Conservation (phyloP, 306 rosid genomes). For the Gastrolobium villosum region DNA sequence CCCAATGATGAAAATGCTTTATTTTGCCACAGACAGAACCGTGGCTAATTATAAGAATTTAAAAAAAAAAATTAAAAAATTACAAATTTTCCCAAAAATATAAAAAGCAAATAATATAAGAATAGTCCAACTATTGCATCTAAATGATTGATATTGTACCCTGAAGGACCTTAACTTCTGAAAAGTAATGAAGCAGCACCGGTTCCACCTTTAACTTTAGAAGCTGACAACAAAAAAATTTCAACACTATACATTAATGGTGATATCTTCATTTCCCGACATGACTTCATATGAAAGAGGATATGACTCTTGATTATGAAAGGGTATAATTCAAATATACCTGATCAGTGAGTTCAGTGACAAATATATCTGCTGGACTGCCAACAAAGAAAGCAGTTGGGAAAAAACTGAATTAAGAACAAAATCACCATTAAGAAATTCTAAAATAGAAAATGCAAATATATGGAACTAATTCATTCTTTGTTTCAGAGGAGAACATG, state of each 20-base stretch:
- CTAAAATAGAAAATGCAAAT: slow-evolving; percentile 2
- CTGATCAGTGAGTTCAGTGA: slow-evolving; percentile 94
- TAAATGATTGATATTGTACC: slow-evolving; percentile 60
- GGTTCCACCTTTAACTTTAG: slow-evolving; percentile 98
- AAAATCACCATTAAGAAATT: slow-evolving; percentile 24
- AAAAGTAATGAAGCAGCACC: slow-evolving; percentile 89
- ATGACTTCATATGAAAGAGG: slow-evolving; percentile 13
- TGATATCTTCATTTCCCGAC: slow-evolving; percentile 35
- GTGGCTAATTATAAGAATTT: too few species aligned
- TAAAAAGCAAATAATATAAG: too few species aligned
- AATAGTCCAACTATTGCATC: slow-evolving; percentile 39
- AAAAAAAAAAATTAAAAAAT: too few species aligned
- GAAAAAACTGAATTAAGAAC: slow-evolving; percentile 40
- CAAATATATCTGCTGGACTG: slow-evolving; percentile 85
- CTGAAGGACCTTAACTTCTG: slow-evolving; percentile 75
- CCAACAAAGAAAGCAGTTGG: slow-evolving; percentile 90
- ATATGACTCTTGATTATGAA: slow-evolving; percentile 10
- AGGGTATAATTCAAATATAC: slow-evolving; percentile 54
- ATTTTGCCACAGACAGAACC: too few species aligned
- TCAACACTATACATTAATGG: slow-evolving; percentile 9
- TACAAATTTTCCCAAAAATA: too few species aligned
- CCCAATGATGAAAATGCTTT: too few species aligned
- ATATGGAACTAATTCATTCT: neutral
- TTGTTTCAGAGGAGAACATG: slow-evolving; percentile 17
- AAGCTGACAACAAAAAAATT: slow-evolving; percentile 68